phyloP scores from a whole-genome alignment of 2,329 filamentous ascomycete species.

The Scedosporium aurantiacum region DNA sequence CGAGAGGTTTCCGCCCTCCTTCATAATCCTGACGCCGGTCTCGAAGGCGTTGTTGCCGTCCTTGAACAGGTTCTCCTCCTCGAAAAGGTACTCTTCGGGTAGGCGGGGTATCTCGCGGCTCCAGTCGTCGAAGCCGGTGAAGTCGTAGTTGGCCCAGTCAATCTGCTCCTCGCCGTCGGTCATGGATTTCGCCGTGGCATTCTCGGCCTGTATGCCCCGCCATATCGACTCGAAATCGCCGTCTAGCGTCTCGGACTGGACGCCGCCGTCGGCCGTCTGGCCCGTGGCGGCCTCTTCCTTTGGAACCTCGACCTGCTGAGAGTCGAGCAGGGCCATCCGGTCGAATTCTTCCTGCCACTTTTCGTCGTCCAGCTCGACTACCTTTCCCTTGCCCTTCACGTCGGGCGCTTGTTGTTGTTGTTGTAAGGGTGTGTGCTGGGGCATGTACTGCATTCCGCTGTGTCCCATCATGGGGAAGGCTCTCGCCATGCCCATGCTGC shows the following conservation, averaged over 20 bases:
- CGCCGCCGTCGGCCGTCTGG: slow-evolving; percentile 7
- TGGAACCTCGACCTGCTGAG: slow-evolving; percentile 51
- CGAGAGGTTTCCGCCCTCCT: slow-evolving; percentile 85
- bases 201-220: slow-evolving; percentile 68
- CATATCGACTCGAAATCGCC: slow-evolving; percentile 87
- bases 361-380: slow-evolving; percentile 86
- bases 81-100: slow-evolving; percentile 86
- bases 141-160: slow-evolving; percentile 56
- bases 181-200: slow-evolving; percentile 1
- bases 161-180: slow-evolving; percentile 58
- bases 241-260: slow-evolving; percentile 59
- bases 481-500: slow-evolving; percentile 40
- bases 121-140: slow-evolving; percentile 57
- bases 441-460: slow-evolving; percentile 45
- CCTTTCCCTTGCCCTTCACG: slow-evolving; percentile 74
- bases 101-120: slow-evolving; percentile 56
- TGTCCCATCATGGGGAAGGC: slow-evolving; percentile 15
- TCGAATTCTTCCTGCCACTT: slow-evolving; percentile 97
- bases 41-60: slow-evolving; percentile 76
- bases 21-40: slow-evolving; percentile 86
- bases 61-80: slow-evolving; percentile 84
- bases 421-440: slow-evolving; percentile 27
- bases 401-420: slow-evolving; percentile 36
- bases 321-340: slow-evolving; percentile 63
- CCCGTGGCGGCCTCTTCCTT: slow-evolving; percentile 1